Evolutionary conservation across 805 yeast genomes (phyloP).

Genomic region (Ogataea paraovalis): DNA sequence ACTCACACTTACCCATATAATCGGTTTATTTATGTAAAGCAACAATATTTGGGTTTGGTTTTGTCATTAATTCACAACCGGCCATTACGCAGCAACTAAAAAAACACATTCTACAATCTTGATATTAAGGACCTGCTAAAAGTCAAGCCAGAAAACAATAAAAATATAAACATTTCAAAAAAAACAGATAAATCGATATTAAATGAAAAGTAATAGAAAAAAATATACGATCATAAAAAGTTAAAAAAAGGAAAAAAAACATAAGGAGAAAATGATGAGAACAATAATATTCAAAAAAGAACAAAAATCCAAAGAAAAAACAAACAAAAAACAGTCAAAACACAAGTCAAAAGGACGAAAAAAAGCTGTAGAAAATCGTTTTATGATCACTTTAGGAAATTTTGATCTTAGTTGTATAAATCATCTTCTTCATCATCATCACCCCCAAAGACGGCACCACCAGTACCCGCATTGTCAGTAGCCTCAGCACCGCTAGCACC

Average conservation of each 20-base stretch:
- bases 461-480: conserved; percentile 29
- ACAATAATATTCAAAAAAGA: not conserved
- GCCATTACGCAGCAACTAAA: too few species aligned
- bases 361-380: not conserved
- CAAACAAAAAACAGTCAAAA: not conserved
- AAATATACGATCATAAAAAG: not conserved
- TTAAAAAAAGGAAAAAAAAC: not conserved
- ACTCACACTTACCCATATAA: too few species aligned
- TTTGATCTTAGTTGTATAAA: conserved; percentile 31
- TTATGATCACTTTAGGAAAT: not conserved
- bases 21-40: too few species aligned
- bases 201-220: not conserved
- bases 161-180: not conserved
- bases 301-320: not conserved
- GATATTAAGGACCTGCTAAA: not conserved
- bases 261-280: too few species aligned
- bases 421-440: conserved; percentile 48
- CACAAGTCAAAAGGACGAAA: not conserved
- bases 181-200: not conserved
- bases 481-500: conserved; percentile 29
- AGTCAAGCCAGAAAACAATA: not conserved
- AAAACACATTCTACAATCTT: not conserved
- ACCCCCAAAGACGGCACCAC: conserved; percentile 45
- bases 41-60: too few species aligned
- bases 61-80: too few species aligned